Base-by-base conservation (phyloP, 371 early-diverging fungal genomes). In the Capillidium heterosporum region DNA sequence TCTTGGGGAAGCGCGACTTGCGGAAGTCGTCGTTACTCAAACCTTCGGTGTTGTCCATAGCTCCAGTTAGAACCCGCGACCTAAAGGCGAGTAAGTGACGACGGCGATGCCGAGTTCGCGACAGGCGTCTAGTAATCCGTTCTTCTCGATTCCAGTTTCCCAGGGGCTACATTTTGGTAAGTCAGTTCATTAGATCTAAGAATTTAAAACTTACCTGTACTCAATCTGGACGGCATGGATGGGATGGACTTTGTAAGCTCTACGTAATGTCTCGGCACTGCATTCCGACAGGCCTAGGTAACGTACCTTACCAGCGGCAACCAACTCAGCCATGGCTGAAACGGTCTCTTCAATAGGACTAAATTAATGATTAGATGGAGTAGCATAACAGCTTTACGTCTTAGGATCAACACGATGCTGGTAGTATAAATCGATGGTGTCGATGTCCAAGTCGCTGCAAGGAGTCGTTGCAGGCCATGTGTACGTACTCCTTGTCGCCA, bases 231-330 rank as follows among this genome's bases (percentile, higher is more conserved):
- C 32, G 7, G 50, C 50, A 17, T 75, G 56, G 39, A 83, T 80
- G 24, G 78, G 81, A 60, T 83, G 80, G 1, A 83, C 67, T 54
- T 68, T 69, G 62, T 76, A 64, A 24, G 81, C 84, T 2, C 74
- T 69, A 17, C 80, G 68, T 27, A 82, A 59, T 1, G 61, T 64
- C 0, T 65, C 68, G 0, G 78, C 77, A 24, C 60, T 59, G 61
- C 74, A 76, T 51, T 81, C 77, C 4, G 74, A 76, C 0, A 80
- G 64, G 0, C 81, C 84, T 29, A 83, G 46, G 59, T 70, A 76
- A 17, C 66, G 65, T 1, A 79, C 73, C 53, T 75, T 76, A 41
- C 78, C 79, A 58, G 76, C 68, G 55, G 72, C 71, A 28, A 78
- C 80, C 10, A 78, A 63, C 57, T 76, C 72, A 0, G 73, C 77